Percentiles rank a stretch among this genome's conserved stretches.
Evolutionary conservation across 805 yeast species (phyloP).

Genomic region (Monosporozyma unispora): DNA sequence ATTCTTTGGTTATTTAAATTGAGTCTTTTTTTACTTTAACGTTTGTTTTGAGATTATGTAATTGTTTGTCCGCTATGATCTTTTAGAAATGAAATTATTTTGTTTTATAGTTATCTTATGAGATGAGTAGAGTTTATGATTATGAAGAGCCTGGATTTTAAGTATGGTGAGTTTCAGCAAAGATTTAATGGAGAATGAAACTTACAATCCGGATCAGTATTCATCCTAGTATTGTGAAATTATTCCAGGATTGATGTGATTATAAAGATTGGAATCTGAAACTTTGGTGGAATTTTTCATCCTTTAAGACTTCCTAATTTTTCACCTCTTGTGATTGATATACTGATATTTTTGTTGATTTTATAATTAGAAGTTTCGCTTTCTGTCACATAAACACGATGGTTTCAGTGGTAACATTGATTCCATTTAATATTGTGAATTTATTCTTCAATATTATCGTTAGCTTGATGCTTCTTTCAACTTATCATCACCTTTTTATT

Average conservation of each 20-base stretch:
- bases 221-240: not conserved
- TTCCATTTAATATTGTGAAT: not conserved
- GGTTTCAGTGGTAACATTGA: conserved; percentile 5
- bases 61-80: not conserved
- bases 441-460: conserved; percentile 6
- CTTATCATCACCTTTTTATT: conserved; percentile 13
- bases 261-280: not conserved
- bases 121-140: not conserved
- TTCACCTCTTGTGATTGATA: conserved; percentile 1
- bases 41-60: not conserved
- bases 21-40: not conserved
- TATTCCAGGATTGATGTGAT: not conserved
- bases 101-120: not conserved
- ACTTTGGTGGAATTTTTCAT: not conserved
- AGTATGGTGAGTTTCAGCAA: not conserved
- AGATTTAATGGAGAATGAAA: not conserved
- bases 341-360: conserved; percentile 7
- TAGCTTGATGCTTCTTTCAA: conserved; percentile 25
- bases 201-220: not conserved
- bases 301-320: not conserved
- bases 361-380: conserved; percentile 23
- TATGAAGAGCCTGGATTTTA: not conserved
- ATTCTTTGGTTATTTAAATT: not conserved
- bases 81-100: not conserved
- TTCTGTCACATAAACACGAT: conserved; percentile 19